A percentile compares a stretch with the other conserved stretches of the same genome.
These are phyloP conservation scores for Populus alba DNA, from an alignment of 345 rosid genomes.

Conservation along the genomic window DNA sequence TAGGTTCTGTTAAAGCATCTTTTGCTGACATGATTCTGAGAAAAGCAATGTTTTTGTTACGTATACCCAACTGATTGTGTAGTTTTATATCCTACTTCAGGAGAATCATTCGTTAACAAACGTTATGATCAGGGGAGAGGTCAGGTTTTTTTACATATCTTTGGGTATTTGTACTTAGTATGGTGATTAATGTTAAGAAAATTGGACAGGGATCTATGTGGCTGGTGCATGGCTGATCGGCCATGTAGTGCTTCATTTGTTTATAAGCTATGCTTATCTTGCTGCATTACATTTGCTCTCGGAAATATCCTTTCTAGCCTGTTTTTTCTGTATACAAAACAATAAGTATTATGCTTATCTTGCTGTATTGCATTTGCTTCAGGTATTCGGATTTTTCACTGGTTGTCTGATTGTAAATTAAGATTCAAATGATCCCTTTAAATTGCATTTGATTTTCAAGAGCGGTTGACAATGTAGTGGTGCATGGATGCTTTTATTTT, in stretches of 20 bases:
- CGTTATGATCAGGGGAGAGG: neutral
- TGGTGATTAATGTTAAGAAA: neutral
- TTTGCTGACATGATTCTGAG: neutral
- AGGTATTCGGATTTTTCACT: neutral
- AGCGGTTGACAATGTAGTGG: neutral
- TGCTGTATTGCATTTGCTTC: neutral
- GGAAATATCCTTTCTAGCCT: neutral
- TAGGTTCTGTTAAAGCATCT: neutral
- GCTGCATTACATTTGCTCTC: neutral
- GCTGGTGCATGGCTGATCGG: no score
- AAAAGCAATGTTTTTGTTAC: neutral
- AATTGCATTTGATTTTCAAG: neutral
- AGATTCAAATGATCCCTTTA: neutral
- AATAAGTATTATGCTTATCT: neutral
- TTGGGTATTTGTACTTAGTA: neutral
- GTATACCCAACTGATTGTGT: neutral
- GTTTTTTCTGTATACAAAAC: neutral
- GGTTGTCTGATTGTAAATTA: neutral
- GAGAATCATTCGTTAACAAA: neutral
- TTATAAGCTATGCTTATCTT: neutral
- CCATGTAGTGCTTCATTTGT: neutral
- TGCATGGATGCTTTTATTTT: neutral
- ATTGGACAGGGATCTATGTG: no score
- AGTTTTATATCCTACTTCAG: neutral
- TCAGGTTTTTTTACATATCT: neutral